Conservation (phyloP, 768 basidiomycete species). For the Termitomyces sp. region DNA sequence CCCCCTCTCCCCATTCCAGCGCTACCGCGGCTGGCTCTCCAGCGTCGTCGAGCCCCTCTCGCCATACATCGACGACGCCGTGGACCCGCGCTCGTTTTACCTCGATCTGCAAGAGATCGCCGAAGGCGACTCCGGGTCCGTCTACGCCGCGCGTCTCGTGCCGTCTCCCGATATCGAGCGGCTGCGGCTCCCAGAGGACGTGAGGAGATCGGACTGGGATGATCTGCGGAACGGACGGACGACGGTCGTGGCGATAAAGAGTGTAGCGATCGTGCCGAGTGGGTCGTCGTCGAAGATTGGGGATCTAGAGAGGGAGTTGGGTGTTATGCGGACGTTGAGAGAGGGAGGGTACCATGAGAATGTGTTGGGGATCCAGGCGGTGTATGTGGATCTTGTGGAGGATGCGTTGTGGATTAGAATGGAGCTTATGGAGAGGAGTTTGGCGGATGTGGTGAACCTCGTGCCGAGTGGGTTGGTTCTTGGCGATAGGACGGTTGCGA, state of each 20-base stretch:
- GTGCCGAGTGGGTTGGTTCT: constrained; percentile 59
- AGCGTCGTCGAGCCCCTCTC: constrained; percentile 54
- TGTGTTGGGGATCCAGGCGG: constrained; percentile 61
- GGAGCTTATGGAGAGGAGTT: constrained; percentile 87
- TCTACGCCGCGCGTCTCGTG: constrained; percentile 44
- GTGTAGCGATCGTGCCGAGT: constrained; percentile 54
- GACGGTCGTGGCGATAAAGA: constrained; percentile 74
- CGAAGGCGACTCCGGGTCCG: constrained; percentile 78
- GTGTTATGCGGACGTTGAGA: constrained; percentile 39
- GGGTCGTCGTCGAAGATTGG: constrained; percentile 56
- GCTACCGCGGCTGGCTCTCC: constrained; percentile 62
- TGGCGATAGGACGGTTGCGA: constrained; percentile 65
- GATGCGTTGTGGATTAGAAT: constrained; percentile 81
- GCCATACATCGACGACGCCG: constrained; percentile 57
- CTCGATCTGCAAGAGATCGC: constrained; percentile 73
- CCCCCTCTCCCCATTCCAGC: constrained; percentile 37
- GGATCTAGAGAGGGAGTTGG: constrained; percentile 60
- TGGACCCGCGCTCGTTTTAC: constrained; percentile 64
- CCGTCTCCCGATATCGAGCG: constrained; percentile 7
- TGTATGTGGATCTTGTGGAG: constrained; percentile 65
- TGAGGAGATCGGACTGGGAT: constrained; percentile 35
- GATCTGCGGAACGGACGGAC: constrained; percentile 28
- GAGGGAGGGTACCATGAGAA: constrained; percentile 59
- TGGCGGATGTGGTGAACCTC: constrained; percentile 75
- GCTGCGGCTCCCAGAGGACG: constrained; percentile 34